These are phyloP conservation scores for Flaveria sonorensis DNA, from an alignment of 129 eudicot species.

Conservation along the genomic window DNA sequence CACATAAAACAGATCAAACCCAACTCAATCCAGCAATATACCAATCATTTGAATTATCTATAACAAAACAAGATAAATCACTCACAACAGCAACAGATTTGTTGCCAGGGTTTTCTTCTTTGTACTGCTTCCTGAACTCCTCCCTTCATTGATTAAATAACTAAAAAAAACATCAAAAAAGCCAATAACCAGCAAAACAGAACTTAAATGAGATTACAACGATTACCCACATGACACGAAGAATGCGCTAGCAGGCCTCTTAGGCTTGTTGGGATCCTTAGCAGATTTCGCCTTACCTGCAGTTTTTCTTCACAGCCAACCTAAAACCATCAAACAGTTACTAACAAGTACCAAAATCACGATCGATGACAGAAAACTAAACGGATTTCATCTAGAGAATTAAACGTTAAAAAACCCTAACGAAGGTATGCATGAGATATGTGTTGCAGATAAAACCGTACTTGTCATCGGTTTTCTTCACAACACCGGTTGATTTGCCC, in stretches of 20 bases:
- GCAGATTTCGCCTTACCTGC: constrained; percentile 48
- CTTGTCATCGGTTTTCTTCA: constrained; percentile 46
- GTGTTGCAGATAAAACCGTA: background rate
- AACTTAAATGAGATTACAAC: background rate
- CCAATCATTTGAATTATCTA: background rate
- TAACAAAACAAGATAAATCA: background rate
- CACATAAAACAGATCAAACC: background rate
- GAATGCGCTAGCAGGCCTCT: constrained; percentile 93
- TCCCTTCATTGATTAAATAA: constrained; percentile 47
- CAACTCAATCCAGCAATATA: constrained; percentile 5
- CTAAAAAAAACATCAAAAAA: background rate
- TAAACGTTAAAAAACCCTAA: constrained; percentile 5
- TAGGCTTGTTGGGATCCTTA: constrained; percentile 93
- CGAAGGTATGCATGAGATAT: background rate
- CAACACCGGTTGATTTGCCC: constrained; percentile 53
- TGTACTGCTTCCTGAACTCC: constrained; percentile 60
- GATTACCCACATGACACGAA: constrained; percentile 62
- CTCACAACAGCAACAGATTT: constrained; percentile 83
- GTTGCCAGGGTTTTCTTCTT: constrained; percentile 64
- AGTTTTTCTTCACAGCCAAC: constrained; percentile 68
- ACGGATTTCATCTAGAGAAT: too few relatives aligned
- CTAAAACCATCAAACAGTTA: constrained; percentile 29
- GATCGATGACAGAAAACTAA: background rate
- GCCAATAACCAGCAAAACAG: background rate
- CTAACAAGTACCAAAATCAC: background rate